Evolutionary conservation across 2,329 filamentous ascomycete species (phyloP).

Genomic region (Exophiala bonariae): DNA sequence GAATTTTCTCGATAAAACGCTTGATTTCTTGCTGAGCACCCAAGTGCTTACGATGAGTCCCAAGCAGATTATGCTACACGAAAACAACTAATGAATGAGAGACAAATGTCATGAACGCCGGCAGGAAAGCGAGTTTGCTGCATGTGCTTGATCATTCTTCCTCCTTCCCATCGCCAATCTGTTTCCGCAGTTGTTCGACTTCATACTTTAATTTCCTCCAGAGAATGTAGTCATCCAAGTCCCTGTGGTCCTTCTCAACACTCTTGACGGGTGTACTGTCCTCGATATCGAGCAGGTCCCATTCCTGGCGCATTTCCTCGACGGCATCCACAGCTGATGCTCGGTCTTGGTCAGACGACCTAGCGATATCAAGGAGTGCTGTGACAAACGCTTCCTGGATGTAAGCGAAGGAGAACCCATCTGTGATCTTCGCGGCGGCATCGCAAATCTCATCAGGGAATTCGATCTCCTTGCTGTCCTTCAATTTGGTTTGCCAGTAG

Average conservation of each 20-base stretch:
- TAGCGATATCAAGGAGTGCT: constrained; percentile 37
- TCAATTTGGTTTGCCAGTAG: constrained; percentile 41
- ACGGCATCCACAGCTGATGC: not conserved
- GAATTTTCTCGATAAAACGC: too few species aligned
- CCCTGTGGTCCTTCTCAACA: constrained; percentile 23
- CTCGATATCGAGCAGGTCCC: constrained; percentile 19
- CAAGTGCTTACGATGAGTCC: too few species aligned
- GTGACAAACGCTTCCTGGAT: constrained; percentile 47
- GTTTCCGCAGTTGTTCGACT: constrained; percentile 42
- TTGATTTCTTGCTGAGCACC: too few species aligned
- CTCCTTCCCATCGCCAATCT: constrained; percentile 31
- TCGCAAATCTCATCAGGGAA: constrained; percentile 42
- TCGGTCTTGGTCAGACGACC: not conserved
- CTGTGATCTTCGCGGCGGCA: constrained; percentile 42
- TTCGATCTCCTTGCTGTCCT: constrained; percentile 31
- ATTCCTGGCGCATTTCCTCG: constrained; percentile 10
- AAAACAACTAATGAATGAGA: too few species aligned
- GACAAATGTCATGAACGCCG: too few species aligned
- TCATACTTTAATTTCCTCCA: constrained; percentile 46
- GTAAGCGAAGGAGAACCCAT: constrained; percentile 48
- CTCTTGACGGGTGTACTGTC: not conserved
- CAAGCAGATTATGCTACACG: too few species aligned
- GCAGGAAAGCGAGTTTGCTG: too few species aligned
- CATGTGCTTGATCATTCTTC: too few species aligned
- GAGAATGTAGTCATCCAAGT: constrained; percentile 39